Conservation (phyloP, 129 eudicot species). For the Smallanthus sonchifolius region DNA sequence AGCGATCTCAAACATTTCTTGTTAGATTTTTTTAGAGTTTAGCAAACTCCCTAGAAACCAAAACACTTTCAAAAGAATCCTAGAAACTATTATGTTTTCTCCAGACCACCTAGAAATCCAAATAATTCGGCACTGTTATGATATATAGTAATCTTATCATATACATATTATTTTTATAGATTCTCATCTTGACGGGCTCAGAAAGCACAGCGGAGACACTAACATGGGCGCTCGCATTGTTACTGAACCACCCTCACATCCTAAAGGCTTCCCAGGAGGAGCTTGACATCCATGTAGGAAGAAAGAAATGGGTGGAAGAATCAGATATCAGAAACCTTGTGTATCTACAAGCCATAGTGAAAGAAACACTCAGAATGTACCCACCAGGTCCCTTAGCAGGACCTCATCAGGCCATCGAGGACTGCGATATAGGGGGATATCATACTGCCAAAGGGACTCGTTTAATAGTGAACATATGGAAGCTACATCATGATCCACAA, state of each 20-base stretch:
- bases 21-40: too few species aligned
- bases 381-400: slow-evolving; percentile 60
- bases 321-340: slow-evolving; percentile 34
- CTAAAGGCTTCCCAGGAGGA: slow-evolving; percentile 36
- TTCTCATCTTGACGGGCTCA: slow-evolving; percentile 46
- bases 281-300: slow-evolving; percentile 39
- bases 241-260: slow-evolving; percentile 32
- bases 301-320: slow-evolving; percentile 33
- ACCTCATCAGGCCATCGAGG: slow-evolving; percentile 46
- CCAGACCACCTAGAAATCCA: neutral
- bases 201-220: slow-evolving; percentile 47
- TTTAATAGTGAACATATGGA: slow-evolving; percentile 39
- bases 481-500: slow-evolving; percentile 47
- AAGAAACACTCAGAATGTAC: slow-evolving; percentile 58
- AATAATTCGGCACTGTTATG: too few species aligned
- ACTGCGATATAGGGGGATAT: slow-evolving; percentile 6
- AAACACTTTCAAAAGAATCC: too few species aligned
- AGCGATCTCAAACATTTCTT: too few species aligned
- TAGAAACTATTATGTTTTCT: neutral
- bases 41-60: too few species aligned
- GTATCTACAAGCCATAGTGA: slow-evolving; percentile 39
- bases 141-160: too few species aligned
- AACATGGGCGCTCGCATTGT: slow-evolving; percentile 48
- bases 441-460: slow-evolving; percentile 5
- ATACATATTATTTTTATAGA: slow-evolving; percentile 20